A percentile compares a stretch with the other conserved stretches of the same genome.
Conservation (phyloP, 345 rosid genomes). For the Bruguiera parviflora region DNA sequence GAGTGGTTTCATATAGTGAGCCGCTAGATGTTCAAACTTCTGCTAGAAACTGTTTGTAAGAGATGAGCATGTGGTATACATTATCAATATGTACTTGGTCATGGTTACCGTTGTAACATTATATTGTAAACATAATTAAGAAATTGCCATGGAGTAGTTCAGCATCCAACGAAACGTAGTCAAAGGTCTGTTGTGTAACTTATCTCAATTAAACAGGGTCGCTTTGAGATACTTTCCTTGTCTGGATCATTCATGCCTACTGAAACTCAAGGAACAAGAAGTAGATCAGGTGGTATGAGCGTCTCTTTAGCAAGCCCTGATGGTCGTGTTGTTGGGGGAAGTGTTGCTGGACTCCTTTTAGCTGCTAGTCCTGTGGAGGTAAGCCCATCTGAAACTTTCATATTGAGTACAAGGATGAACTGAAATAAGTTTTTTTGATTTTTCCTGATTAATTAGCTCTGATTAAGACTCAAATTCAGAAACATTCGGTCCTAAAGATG, state of each 20-base stretch:
- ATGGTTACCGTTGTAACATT: no score
- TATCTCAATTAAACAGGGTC: constrained; percentile 53
- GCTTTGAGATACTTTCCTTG: constrained; percentile 89
- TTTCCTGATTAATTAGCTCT: neutral
- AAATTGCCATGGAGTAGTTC: no score
- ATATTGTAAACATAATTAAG: no score
- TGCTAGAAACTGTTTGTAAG: no score
- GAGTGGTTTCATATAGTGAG: neutral
- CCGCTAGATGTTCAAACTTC: no score
- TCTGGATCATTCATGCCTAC: constrained; percentile 98
- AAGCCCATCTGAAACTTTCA: constrained; percentile 16
- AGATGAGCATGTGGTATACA: no score
- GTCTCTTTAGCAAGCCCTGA: constrained; percentile 89
- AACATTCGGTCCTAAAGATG: no score
- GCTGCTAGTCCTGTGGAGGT: constrained; percentile 97
- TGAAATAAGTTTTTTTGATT: neutral
- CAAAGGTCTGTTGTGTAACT: neutral
- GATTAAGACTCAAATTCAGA: neutral
- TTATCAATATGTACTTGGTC: no score
- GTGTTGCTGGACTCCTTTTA: constrained; percentile 83
- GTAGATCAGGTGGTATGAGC: constrained; percentile 97
- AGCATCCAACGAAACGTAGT: neutral
- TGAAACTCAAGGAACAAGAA: constrained; percentile 73
- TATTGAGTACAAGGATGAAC: no score
- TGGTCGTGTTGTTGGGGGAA: constrained; percentile 95